Evolutionary conservation across 2,329 filamentous ascomycete genomes (phyloP), one percentile per base, ranked within the genome.

Genomic region (Trichophyton simii): DNA sequence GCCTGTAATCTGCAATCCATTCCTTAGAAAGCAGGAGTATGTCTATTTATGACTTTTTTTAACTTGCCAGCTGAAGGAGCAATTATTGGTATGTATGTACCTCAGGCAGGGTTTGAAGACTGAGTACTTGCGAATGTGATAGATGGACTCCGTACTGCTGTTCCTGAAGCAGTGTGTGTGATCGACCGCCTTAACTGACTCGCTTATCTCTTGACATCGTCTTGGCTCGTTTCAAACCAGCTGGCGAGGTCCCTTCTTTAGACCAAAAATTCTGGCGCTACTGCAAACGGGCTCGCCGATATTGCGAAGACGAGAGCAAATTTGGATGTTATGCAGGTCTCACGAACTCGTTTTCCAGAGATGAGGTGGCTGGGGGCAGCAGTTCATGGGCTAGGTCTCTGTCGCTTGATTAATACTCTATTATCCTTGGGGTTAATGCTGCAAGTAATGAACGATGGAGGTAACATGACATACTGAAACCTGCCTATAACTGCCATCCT

Each of bases 131-230:
- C 13, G 13, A 28, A 28, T 52, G 46, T 52, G 46, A 52, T 52
- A 28, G 46, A 52, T 52, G 20, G 11, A 13, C 20, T 52, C 22
- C 18, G 3, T 11, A 9, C 7, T 48, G 9, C 20, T 52, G 28
- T 55, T 34, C 28, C 28, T 54, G 50, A 54, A 46, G 46, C 13
- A 52, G 25, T 34, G 18, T 20, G 31, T n/a, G 34, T 55, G 52
- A 55, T 55, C 52, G 52, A 55, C 52, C 28, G n/a, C n/a, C 52
- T 55, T 55, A 55, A 55, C 52, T 55, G 52, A 55, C 52, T 55
- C 52, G 28, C 52, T 55, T 55, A 55, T 55, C 52, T 55, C 15
- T n/a, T 44, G n/a, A 55, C 28, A 9, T 55, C 52, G 52, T 11
- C 52, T 55, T 55, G 52, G 52, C 52, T 55, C 28, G 52, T 55